Evolutionary conservation across 108 stramenopile genomes (phyloP), one percentile per base, ranked within the genome.

Genomic region (Skeletonema tropicum): DNA sequence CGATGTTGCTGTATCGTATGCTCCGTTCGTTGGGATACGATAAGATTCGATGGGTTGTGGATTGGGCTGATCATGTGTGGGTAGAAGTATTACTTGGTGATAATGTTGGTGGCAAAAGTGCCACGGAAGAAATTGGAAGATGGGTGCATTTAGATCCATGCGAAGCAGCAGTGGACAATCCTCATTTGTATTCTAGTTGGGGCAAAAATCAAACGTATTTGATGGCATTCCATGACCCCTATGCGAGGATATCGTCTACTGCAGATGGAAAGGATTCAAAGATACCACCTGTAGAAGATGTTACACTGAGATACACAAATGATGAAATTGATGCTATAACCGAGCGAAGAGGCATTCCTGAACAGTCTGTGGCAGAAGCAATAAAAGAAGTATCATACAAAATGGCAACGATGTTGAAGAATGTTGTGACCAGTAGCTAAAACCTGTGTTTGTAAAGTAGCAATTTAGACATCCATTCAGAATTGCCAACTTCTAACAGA

Each of bases 41-140:
- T 13, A 63, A 65, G 62, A 58, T 77, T 25, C 71, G 89, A 70
- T 90, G 89, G 89, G 79, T 87, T 19, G 87, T 90, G 12, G 89
- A 90, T 75, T 90, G 89, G 89, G 76, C 84, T 12, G 89, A 90
- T 77, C 89, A 90, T 70, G 87, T 90, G 15, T 90, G 89, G 89
- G 86, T 80, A 8, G 89, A 90, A 64, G 65, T 82, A 14, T 45
- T 65, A 52, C 17, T 84, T 19, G 70, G 66, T n/a, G 69, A 60
- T 32, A 38, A 0, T 32, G 36, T 21, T 23, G 38, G 5, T n/a
- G 17, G 14, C 10, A 32, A 35, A 30, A 52, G 26, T 1, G 35
- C 35, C 35, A 35, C 35, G 35, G 35, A 35, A 8, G 35, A 35
- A 30, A 48, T 12, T 2, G 77, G 70, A 30, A 60, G 70, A 70